Evolutionary conservation across 345 rosid species (phyloP).

Genomic region (Limnanthes douglasii): DNA sequence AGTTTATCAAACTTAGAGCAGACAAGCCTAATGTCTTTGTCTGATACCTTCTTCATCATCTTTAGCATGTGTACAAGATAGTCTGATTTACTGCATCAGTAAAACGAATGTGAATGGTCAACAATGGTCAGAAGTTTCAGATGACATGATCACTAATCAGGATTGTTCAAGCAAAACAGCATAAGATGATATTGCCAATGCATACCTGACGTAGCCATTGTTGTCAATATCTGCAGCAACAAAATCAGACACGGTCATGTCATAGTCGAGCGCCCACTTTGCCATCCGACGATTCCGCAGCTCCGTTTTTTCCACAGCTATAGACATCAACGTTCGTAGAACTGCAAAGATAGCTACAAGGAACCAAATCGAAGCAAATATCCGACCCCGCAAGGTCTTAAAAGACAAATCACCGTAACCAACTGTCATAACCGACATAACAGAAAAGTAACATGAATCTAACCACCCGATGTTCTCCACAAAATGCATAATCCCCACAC

Average conservation of each 20-base stretch:
- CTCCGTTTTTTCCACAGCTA: constrained; percentile 85
- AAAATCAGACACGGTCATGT: constrained; percentile 77
- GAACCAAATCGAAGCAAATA: constrained; percentile 81
- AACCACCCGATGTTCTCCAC: constrained; percentile 66
- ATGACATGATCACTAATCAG: no score
- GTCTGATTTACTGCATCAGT: constrained; percentile 66
- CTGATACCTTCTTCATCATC: constrained; percentile 74
- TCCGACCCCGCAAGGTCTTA: constrained; percentile 42
- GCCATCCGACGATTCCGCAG: constrained; percentile 65
- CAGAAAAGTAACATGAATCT: constrained; percentile 78
- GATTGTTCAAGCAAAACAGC: no score
- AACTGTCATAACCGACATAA: constrained; percentile 91
- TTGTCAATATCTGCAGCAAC: constrained; percentile 79
- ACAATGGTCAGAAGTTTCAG: no score
- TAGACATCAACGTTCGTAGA: constrained; percentile 60
- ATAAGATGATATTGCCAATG: no score
- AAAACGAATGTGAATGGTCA: no score
- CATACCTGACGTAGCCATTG: constrained; percentile 75
- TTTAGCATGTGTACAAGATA: constrained; percentile 75
- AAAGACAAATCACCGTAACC: constrained; percentile 85
- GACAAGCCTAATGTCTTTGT: constrained; percentile 56
- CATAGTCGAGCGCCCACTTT: constrained; percentile 66
- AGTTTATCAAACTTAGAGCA: constrained; percentile 56
- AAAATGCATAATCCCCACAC: constrained; percentile 69
- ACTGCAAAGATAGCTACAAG: constrained; percentile 83